Percentiles rank a stretch among this genome's conserved stretches.
These are phyloP conservation scores for Dendrobium officinale DNA, from an alignment of 106 monocot genomes.

Conservation along the genomic window DNA sequence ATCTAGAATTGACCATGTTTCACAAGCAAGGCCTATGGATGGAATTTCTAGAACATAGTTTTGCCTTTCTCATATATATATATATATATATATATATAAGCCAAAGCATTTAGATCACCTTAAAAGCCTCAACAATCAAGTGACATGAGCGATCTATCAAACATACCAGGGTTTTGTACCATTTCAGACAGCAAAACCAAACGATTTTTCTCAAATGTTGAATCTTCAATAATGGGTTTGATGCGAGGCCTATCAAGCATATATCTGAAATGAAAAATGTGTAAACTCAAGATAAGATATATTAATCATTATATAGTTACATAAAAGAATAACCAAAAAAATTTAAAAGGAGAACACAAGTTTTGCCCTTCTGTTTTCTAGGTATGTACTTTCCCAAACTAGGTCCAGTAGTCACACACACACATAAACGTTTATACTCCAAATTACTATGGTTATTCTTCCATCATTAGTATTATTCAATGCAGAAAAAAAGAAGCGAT, in stretches of 20 bases:
- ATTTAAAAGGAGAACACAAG: no score
- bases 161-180: slow-evolving; percentile 66
- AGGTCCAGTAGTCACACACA: no score
- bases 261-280: slow-evolving; percentile 37
- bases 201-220: slow-evolving; percentile 49
- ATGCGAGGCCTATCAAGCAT: slow-evolving; percentile 67
- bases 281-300: not conserved
- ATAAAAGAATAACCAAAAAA: not conserved
- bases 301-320: not conserved
- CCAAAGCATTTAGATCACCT: not conserved
- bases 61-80: no score
- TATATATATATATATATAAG: not conserved
- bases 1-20: no score
- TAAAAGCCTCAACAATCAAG: not conserved
- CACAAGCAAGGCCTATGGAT: no score
- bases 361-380: no score
- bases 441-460: no score
- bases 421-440: no score
- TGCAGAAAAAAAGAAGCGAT: no score
- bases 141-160: not conserved
- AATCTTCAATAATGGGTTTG: slow-evolving; percentile 79
- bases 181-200: slow-evolving; percentile 73
- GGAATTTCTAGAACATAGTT: no score
- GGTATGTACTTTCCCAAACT: no score
- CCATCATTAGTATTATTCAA: no score